Evolutionary conservation across 2,329 filamentous ascomycete genomes (phyloP), one percentile per base, ranked within the genome.

Genomic region (Teratosphaeriaceae sp.): DNA sequence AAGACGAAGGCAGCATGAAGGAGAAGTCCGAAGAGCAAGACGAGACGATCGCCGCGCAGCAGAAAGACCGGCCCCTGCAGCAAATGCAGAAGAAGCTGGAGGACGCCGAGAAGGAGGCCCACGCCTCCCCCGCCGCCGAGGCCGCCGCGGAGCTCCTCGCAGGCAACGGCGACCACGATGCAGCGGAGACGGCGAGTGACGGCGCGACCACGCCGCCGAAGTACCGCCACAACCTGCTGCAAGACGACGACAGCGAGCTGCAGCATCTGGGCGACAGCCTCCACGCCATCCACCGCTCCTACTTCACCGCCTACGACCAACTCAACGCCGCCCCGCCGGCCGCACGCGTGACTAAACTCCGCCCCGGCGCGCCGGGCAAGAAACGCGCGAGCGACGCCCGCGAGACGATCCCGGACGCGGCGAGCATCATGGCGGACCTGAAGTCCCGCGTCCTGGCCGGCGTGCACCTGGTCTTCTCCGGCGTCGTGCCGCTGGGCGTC

Each of bases 21-120:
- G 74, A 84, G 49, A 88, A 96, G 68, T 76, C 82, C 2, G 81
- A 86, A 50, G 85, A 92, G 57, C 90, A 97, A 62, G 87, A 92
- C 57, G 86, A 90, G 60, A 78, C 83, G 1, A 77, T 98, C 38
- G 84, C 89, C 59, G 87, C 88, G 47, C 92, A 98, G 65, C 75
- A 97, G 15, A 86, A 82, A 47, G 88, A 96, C 49, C 79, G 90
- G 12, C 92, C 92, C 0, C 68, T 98, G 21, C 70, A 94, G n/a
- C 87, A 92, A 60, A 84, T 94, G 68, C 92, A 98, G 64, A 85
- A 95, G 57, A 76, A 88, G 61, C 74, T 96, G 18, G 92, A 98
- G 57, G 85, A 87, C 22, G 85, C 88, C 56, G 85, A 89, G 53
- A 81, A 87, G 30, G 74, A 76, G 27, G 76, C 54, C 70, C 42